Base-by-base conservation (phyloP, 2,329 filamentous ascomycete genomes). In the Akanthomyces uredinophilus region DNA sequence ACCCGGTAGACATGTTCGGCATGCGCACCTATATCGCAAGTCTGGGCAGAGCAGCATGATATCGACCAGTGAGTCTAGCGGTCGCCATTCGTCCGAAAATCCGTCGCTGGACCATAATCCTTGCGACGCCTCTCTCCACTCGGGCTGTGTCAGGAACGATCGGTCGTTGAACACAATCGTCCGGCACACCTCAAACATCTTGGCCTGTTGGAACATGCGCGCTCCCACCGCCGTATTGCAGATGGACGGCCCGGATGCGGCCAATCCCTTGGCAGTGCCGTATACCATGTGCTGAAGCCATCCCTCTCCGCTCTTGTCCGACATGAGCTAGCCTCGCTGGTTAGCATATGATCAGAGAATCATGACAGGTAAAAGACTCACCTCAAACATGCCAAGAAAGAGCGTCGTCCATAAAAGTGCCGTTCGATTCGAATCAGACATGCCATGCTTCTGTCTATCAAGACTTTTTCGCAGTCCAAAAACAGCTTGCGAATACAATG, bases 221-320 rank as follows among this genome's bases (percentile, higher is more conserved):
- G 57, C 65, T 2, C 69, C 71, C 7, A 61, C 58, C 1, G 67
- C 68, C 4, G 68, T 64, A 2, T 41, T 32, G 35, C 69, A 74
- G 1, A 64, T 49, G 18, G 56, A 27, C 16, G 73, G 70, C 0
- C 73, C 73, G 3, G 62, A 67, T 0, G 72, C 71, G 2, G 72
- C 60, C 1, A 75, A 64, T 0, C 73, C 72, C 0, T 64, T 72
- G 0, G 71, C 68, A 0, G 73, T 75, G 8, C 73, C 73, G 27
- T 74, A 70, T 0, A 75, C 69, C 27, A 75, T 66, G 13, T 75
- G 73, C 6, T 73, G 71, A 4, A 73, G 39, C 73, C 73, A 75
- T 0, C 70, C 72, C 20, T 70, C 63, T 0, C 71, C 73, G 0
- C 72, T 70, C 0, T 67, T 62, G 29, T 74, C 73, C 1, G 66